phyloP scores from a whole-genome alignment of 2,329 filamentous ascomycete species.

The Ophioceras dolichostomum region DNA sequence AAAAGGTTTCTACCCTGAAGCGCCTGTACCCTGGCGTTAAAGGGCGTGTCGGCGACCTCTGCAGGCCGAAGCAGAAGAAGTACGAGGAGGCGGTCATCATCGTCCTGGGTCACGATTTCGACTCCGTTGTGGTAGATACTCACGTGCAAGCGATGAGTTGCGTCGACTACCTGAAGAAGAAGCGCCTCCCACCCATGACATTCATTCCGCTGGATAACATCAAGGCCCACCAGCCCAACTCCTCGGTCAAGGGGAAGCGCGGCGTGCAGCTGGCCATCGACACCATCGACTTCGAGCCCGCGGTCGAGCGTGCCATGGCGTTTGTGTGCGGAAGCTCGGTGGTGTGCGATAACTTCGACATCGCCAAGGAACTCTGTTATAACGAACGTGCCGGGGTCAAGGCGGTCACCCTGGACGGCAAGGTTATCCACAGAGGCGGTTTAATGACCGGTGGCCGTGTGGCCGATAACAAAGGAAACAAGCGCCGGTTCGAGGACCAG shows the following conservation, averaged over 20 bases:
- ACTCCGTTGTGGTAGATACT: constrained; percentile 88
- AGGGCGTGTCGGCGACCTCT: constrained; percentile 80
- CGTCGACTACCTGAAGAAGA: constrained; percentile 86
- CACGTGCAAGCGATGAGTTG: constrained; percentile 92
- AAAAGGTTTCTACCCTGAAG: constrained; percentile 76
- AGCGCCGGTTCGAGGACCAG: constrained; percentile 78
- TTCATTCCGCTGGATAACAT: constrained; percentile 97
- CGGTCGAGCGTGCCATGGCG: constrained; percentile 81
- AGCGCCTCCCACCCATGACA: constrained; percentile 75
- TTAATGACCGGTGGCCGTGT: constrained; percentile 93
- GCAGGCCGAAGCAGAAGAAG: constrained; percentile 94
- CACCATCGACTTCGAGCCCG: constrained; percentile 84
- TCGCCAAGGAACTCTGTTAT: constrained; percentile 85
- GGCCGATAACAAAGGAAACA: constrained; percentile 58
- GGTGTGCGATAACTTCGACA: constrained; percentile 76
- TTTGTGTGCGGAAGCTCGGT: constrained; percentile 93
- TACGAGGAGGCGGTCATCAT: constrained; percentile 88
- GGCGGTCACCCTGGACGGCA: constrained; percentile 89
- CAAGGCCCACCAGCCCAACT: constrained; percentile 83
- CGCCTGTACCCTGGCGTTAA: constrained; percentile 86
- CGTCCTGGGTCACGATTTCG: constrained; percentile 84
- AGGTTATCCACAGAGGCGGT: constrained; percentile 90
- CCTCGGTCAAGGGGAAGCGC: constrained; percentile 78
- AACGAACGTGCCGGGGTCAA: constrained; percentile 78
- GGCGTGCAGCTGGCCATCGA: constrained; percentile 86